Evolutionary conservation across 1,284 basidiomycete genomes (phyloP).

Genomic region (Ustilago lituana): DNA sequence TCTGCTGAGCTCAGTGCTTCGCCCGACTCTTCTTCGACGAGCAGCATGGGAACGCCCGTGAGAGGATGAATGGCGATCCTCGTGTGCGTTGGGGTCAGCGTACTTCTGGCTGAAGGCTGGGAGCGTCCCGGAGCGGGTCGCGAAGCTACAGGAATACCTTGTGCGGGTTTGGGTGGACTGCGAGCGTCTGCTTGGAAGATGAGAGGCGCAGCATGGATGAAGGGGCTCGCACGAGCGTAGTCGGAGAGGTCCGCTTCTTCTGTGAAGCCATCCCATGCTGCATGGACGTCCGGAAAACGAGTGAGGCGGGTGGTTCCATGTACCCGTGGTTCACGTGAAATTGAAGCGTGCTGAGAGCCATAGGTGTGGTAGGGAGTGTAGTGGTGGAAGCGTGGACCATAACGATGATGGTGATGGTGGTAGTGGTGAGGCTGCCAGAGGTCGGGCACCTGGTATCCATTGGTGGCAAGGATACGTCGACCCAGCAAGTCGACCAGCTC

Average conservation of each 20-base stretch:
- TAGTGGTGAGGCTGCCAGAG: slow-evolving; percentile 21
- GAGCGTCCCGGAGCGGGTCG: neutral
- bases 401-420: slow-evolving; percentile 1
- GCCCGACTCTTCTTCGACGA: slow-evolving; percentile 4
- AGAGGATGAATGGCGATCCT: slow-evolving; percentile 32
- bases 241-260: neutral
- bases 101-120: neutral
- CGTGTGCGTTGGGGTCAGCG: neutral
- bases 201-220: slow-evolving; percentile 34
- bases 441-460: slow-evolving; percentile 41
- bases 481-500: slow-evolving; percentile 50
- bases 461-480: slow-evolving; percentile 41
- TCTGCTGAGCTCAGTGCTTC: no score
- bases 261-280: slow-evolving; percentile 6
- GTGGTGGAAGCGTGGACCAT: slow-evolving; percentile 4
- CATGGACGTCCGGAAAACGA: slow-evolving; percentile 7
- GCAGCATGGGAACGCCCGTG: slow-evolving; percentile 31
- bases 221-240: slow-evolving; percentile 8
- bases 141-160: neutral
- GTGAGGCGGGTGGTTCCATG: no score
- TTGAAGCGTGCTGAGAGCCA: neutral
- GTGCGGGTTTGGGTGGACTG: slow-evolving; percentile 1
- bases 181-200: slow-evolving; percentile 10
- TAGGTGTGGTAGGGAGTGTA: neutral
- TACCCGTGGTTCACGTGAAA: neutral